Evolutionary conservation across 1,284 basidiomycete genomes (phyloP).

Genomic region (Microbotryomycetes sp.): DNA sequence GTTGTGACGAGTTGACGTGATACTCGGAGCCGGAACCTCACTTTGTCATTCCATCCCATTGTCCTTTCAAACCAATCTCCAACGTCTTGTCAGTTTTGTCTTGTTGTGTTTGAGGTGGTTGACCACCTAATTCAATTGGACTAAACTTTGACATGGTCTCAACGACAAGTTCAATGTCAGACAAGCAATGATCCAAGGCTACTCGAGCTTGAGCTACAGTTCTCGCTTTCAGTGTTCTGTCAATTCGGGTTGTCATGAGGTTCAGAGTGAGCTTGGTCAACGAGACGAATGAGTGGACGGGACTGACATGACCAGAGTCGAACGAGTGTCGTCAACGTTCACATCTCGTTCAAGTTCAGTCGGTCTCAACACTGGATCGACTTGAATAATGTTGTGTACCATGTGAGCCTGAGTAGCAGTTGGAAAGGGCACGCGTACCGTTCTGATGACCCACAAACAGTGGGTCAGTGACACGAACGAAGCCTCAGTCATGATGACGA

Average conservation of each 20-base stretch:
- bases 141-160: constrained; percentile 37
- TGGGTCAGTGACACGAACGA: neutral
- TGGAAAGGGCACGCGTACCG: neutral
- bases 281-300: too few relatives aligned
- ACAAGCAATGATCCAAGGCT: constrained; percentile 49
- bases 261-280: too few relatives aligned
- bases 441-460: neutral
- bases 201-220: constrained; percentile 38
- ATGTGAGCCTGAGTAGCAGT: neutral
- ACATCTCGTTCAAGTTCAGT: neutral
- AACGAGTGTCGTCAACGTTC: neutral
- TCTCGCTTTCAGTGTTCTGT: constrained; percentile 28
- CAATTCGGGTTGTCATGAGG: too few relatives aligned
- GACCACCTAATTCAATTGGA: constrained; percentile 9
- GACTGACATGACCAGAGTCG: neutral
- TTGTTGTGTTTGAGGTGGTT: neutral
- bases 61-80: constrained; percentile 28
- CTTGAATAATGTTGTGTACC: neutral
- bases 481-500: neutral
- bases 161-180: constrained; percentile 53
- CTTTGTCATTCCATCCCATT: constrained; percentile 16
- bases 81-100: neutral
- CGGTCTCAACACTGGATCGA: neutral
- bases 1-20: too few relatives aligned
- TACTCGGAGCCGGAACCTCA: too few relatives aligned